phyloP scores from a whole-genome alignment of 495 filamentous ascomycete species.

The Lentithecium fluviatile region DNA sequence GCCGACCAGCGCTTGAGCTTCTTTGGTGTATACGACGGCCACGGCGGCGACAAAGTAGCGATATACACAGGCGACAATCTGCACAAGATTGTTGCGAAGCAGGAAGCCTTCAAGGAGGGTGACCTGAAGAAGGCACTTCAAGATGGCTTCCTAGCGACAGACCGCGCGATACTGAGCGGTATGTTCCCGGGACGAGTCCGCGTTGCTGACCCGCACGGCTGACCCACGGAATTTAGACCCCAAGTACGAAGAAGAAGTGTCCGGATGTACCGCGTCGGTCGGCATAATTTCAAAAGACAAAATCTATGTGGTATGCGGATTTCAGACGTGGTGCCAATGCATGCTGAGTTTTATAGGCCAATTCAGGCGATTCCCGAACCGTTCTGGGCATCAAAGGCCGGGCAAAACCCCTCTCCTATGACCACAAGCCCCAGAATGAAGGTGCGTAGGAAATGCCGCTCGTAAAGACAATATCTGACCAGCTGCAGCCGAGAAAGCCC shows the following conservation, averaged over 20 bases:
- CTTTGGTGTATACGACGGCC: slow-evolving; percentile 97
- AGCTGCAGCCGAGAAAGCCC: slow-evolving; percentile 81
- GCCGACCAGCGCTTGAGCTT: slow-evolving; percentile 77
- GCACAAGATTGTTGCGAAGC: slow-evolving; percentile 89
- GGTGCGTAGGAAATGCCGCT: slow-evolving; percentile 53
- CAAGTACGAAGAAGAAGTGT: slow-evolving; percentile 95
- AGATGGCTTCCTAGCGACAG: slow-evolving; percentile 94
- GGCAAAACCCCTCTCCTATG: slow-evolving; percentile 94
- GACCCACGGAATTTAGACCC: slow-evolving; percentile 62
- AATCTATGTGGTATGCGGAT: slow-evolving; percentile 81
- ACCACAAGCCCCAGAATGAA: slow-evolving; percentile 99
- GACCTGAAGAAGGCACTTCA: slow-evolving; percentile 95
- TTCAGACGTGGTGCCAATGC: slow-evolving; percentile 1
- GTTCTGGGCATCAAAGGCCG: slow-evolving; percentile 94
- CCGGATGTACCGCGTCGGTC: slow-evolving; percentile 92
- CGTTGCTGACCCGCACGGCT: slow-evolving; percentile 18
- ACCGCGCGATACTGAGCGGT: slow-evolving; percentile 95
- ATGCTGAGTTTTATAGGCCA: slow-evolving; percentile 64
- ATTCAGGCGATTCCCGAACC: slow-evolving; percentile 91
- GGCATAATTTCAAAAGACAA: slow-evolving; percentile 83
- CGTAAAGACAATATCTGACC: slow-evolving; percentile 9
- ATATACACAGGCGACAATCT: slow-evolving; percentile 89
- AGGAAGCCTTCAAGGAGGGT: slow-evolving; percentile 85
- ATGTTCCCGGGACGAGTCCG: slow-evolving; percentile 34
- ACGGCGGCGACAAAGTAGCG: slow-evolving; percentile 95